Conservation (phyloP, 2,329 filamentous ascomycete species). For the Phaeomoniella chlamydospora region DNA sequence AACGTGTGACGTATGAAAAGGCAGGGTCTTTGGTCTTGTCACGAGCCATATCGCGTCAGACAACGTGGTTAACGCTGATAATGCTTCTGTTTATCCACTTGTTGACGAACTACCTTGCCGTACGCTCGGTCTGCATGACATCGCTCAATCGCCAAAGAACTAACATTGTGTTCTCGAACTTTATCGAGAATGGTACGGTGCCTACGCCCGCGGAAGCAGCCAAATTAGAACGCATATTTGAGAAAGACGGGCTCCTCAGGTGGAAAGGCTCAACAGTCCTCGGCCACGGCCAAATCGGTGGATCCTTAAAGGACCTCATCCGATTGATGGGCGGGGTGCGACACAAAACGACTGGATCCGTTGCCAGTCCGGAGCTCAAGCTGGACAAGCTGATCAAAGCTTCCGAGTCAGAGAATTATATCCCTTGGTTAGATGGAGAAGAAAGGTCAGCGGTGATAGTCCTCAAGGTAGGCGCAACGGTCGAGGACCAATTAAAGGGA, state of each 20-base stretch:
- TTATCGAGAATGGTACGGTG: constrained; percentile 22
- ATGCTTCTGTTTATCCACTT: constrained; percentile 63
- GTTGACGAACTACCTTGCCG: constrained; percentile 72
- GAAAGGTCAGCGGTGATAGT: constrained; percentile 39
- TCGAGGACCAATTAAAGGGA: constrained; percentile 39
- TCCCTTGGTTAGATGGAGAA: constrained; percentile 41
- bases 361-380: constrained; percentile 13
- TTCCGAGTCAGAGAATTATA: constrained; percentile 40
- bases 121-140: constrained; percentile 68
- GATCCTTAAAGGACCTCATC: constrained; percentile 23
- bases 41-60: constrained; percentile 51
- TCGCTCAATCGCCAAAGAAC: constrained; percentile 78
- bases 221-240: constrained; percentile 41
- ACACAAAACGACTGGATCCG: background rate
- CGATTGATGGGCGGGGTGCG: constrained; percentile 7
- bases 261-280: constrained; percentile 30
- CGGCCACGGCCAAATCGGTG: constrained; percentile 41
- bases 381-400: constrained; percentile 33
- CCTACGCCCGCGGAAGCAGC: constrained; percentile 54
- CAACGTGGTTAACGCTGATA: constrained; percentile 62
- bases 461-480: constrained; percentile 42
- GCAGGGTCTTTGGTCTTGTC: constrained; percentile 71
- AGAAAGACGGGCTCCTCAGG: constrained; percentile 51
- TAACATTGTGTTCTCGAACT: constrained; percentile 50
- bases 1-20: constrained; percentile 17